These are phyloP conservation scores for Acanthamoeba triangularis DNA, from an alignment of 208 protist genomes.

Conservation along the genomic window DNA sequence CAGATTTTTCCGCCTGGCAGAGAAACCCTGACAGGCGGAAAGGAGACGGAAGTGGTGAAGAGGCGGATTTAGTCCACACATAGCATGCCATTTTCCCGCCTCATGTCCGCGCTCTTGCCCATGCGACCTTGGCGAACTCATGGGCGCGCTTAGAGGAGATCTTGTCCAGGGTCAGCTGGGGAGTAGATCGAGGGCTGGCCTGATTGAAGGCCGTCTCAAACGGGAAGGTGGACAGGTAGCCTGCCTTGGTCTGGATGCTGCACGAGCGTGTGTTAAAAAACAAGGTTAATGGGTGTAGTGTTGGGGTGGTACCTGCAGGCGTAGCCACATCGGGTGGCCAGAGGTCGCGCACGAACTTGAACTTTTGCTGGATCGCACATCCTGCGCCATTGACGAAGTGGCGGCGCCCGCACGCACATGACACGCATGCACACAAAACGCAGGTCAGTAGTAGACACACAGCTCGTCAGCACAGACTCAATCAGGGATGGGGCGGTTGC, in stretches of 20 bases:
- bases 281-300: no score
- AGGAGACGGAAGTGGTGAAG: no score
- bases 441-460: background rate
- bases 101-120: no score
- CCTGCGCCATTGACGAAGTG: background rate
- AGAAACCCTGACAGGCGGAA: no score
- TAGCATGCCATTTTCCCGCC: no score
- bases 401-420: background rate
- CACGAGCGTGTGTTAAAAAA: no score
- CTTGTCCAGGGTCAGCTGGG: conserved; percentile 73
- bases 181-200: conserved; percentile 80
- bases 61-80: no score
- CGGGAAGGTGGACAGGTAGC: conserved; percentile 80
- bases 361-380: conserved; percentile 32
- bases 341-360: background rate
- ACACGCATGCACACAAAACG: background rate
- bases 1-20: no score
- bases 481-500: no score
- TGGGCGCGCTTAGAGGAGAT: conserved; percentile 75
- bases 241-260: background rate
- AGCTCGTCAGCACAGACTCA: no score
- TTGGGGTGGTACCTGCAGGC: no score
- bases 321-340: no score
- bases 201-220: conserved; percentile 80
- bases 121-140: conserved; percentile 81